These are phyloP conservation scores for Xylaria arbuscula DNA, from an alignment of 2,329 filamentous ascomycete species.

Conservation along the genomic window DNA sequence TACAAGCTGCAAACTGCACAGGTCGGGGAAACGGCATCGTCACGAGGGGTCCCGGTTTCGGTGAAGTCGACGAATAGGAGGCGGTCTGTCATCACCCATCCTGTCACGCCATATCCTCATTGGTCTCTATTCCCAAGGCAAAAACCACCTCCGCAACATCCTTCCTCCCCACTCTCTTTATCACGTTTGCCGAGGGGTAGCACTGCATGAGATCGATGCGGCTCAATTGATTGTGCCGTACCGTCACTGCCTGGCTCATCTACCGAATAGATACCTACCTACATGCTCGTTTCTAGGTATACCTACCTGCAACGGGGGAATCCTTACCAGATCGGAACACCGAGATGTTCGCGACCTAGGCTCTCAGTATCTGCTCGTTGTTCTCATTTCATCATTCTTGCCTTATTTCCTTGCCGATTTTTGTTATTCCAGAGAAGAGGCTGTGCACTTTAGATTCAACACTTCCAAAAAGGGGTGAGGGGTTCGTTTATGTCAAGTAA, in stretches of 20 bases:
- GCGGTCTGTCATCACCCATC: not conserved
- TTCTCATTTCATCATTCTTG: not conserved
- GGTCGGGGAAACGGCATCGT: not conserved
- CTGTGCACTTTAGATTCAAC: conserved; percentile 19
- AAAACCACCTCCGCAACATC: not conserved
- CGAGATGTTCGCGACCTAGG: too few relatives aligned
- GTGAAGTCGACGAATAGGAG: conserved; percentile 25
- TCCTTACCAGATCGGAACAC: not conserved
- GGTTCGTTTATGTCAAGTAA: not conserved
- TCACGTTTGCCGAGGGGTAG: conserved; percentile 14
- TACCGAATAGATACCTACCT: not conserved
- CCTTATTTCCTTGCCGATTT: not conserved
- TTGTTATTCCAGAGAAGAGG: not conserved
- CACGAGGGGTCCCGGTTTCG: conserved; percentile 18
- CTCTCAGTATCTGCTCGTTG: not conserved
- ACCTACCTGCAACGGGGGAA: not conserved
- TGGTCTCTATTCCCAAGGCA: not conserved
- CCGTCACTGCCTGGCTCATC: conserved; percentile 4
- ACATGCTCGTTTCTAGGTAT: not conserved
- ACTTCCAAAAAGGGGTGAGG: not conserved
- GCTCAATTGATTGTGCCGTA: conserved; percentile 18
- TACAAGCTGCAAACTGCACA: not conserved
- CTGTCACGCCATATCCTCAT: not conserved
- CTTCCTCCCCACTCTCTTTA: not conserved
- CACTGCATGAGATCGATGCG: conserved; percentile 20